Percentiles rank a stretch among this genome's conserved stretches.
phyloP scores from a whole-genome alignment of 2,329 filamentous ascomycete species.

The Macroventuria anomochaeta region DNA sequence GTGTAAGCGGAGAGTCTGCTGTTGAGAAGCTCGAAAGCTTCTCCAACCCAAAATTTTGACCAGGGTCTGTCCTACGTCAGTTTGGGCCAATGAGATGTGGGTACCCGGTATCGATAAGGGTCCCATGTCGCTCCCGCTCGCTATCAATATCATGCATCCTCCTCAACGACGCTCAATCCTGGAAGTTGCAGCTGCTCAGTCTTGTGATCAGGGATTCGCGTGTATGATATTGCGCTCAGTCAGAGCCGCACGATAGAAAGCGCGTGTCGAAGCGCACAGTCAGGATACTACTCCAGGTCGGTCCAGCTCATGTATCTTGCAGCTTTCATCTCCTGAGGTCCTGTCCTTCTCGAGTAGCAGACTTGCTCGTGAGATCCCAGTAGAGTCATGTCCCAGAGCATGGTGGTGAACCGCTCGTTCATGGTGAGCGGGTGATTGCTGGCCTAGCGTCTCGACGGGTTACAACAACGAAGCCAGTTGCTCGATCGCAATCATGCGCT shows the following conservation, averaged over 20 bases:
- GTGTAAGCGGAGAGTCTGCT: slow-evolving; percentile 19
- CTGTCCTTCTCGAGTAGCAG: neutral
- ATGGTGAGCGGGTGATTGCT: no score
- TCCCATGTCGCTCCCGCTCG: neutral
- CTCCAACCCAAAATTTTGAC: slow-evolving; percentile 11
- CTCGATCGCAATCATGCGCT: neutral
- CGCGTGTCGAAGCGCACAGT: neutral
- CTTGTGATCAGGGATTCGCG: neutral
- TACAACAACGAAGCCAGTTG: no score
- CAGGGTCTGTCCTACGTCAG: slow-evolving; percentile 16
- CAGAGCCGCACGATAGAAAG: neutral
- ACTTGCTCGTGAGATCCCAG: neutral
- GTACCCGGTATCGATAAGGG: slow-evolving; percentile 11
- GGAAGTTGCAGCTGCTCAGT: neutral
- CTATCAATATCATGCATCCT: neutral
- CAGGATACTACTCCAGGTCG: neutral
- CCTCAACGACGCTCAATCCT: slow-evolving; percentile 9
- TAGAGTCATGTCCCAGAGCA: neutral
- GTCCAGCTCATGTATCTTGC: neutral
- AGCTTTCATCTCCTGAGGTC: neutral
- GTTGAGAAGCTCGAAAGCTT: slow-evolving; percentile 7
- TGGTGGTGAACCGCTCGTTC: no score
- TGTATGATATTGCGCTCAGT: neutral
- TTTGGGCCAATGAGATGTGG: slow-evolving; percentile 11
- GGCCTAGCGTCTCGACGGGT: no score